phyloP scores from a whole-genome alignment of 2,329 filamentous ascomycete genomes.

The Raffaelea arxii region DNA sequence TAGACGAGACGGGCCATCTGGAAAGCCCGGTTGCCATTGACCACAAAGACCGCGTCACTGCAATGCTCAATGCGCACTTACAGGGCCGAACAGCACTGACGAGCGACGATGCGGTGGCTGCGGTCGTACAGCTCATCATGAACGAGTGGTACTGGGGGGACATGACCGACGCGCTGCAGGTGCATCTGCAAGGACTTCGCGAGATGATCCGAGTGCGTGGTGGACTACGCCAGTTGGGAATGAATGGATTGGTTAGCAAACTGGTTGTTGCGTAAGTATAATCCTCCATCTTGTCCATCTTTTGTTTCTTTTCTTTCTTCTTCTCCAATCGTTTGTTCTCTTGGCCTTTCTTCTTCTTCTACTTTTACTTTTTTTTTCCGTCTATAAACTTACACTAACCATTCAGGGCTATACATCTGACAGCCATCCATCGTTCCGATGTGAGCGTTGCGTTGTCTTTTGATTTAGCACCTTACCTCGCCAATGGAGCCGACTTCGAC shows the following conservation, averaged over 20 bases:
- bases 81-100: constrained; percentile 17
- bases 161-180: constrained; percentile 30
- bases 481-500: constrained; percentile 28
- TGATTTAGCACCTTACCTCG: constrained; percentile 32
- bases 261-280: constrained; percentile 38
- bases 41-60: constrained; percentile 32
- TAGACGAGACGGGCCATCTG: constrained; percentile 37
- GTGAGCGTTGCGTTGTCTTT: constrained; percentile 37
- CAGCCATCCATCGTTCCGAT: constrained; percentile 28
- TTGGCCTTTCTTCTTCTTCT: not conserved
- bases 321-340: constrained; percentile 11
- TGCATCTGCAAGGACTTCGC: constrained; percentile 35
- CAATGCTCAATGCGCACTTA: constrained; percentile 38
- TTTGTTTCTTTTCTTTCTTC: not conserved
- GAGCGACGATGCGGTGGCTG: constrained; percentile 36
- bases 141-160: constrained; percentile 47
- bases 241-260: constrained; percentile 37
- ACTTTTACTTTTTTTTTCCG: not conserved
- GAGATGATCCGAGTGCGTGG: constrained; percentile 38
- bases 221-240: constrained; percentile 33
- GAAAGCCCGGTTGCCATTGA: constrained; percentile 31
- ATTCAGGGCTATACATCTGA: constrained; percentile 7
- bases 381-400: too few species aligned
- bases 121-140: constrained; percentile 37
- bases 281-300: not conserved